Evolutionary conservation across 345 rosid species (phyloP).

Genomic region (Carallia pectinifolia): DNA sequence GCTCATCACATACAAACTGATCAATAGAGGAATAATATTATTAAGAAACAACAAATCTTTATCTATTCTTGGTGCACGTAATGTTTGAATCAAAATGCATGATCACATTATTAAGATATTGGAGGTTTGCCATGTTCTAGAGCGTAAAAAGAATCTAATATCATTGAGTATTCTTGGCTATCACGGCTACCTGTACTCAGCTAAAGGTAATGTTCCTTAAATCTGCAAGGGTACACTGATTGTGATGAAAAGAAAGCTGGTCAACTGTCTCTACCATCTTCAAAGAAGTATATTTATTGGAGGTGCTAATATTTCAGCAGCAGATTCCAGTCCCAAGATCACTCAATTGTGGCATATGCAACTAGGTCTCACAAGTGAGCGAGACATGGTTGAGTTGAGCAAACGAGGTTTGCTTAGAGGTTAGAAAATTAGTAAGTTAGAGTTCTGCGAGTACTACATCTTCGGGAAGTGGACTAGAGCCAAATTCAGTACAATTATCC

Average conservation of each 20-base stretch:
- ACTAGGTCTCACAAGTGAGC: neutral
- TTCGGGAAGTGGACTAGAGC: no score
- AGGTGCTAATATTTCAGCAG: no score
- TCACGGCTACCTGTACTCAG: neutral
- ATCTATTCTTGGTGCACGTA: neutral
- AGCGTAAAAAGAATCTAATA: neutral
- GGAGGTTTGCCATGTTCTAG: neutral
- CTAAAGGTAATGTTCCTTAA: no score
- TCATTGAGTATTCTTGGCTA: neutral
- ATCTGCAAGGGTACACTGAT: no score
- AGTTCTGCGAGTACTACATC: neutral
- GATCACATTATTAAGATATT: neutral
- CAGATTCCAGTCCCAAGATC: no score
- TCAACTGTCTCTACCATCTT: no score
- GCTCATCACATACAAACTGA: neutral
- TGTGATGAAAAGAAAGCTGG: no score
- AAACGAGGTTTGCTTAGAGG: neutral
- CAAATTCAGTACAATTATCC: no score
- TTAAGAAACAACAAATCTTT: neutral
- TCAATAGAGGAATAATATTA: neutral
- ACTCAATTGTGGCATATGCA: neutral
- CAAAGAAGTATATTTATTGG: no score
- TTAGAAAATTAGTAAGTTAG: neutral
- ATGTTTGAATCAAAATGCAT: neutral
- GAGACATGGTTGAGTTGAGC: neutral